Conservation (phyloP, 441 rosid genomes). For the Adansonia rubrostipa region DNA sequence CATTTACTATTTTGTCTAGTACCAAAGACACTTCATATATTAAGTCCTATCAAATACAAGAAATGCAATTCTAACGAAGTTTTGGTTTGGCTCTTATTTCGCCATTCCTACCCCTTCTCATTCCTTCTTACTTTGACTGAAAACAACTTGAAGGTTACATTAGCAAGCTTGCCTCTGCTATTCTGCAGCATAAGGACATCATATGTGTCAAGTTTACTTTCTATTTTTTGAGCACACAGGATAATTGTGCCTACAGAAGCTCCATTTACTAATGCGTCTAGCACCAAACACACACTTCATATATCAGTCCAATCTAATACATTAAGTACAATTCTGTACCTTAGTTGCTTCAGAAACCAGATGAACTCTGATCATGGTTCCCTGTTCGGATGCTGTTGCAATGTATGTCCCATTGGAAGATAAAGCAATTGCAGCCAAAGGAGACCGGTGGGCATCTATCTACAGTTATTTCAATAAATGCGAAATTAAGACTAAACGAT, state of each 20-base stretch:
- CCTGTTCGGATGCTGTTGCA: constrained; percentile 93
- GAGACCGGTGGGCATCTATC: constrained; percentile 91
- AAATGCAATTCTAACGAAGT: not conserved
- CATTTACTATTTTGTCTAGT: not conserved
- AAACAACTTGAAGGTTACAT: constrained; percentile 12
- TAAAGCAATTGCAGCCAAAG: constrained; percentile 77
- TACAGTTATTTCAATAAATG: constrained; percentile 35
- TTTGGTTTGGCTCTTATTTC: constrained; percentile 11
- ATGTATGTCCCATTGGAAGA: constrained; percentile 79
- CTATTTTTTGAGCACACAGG: not conserved
- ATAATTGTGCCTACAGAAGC: not conserved
- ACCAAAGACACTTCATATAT: constrained; percentile 3
- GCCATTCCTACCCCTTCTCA: not conserved
- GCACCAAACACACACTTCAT: constrained; percentile 9
- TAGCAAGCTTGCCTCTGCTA: not conserved
- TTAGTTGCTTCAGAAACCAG: constrained; percentile 80
- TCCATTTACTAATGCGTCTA: not conserved
- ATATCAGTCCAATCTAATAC: constrained; percentile 19
- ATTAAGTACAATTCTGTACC: constrained; percentile 46
- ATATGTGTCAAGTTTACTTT: not conserved
- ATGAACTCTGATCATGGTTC: constrained; percentile 83
- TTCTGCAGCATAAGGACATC: not conserved
- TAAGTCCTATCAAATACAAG: constrained; percentile 18
- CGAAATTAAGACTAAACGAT: not conserved
- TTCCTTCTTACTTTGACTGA: constrained; percentile 18